These are phyloP conservation scores for Oryza officinalis DNA, from an alignment of 176 grass and related monocot genomes.

Conservation along the genomic window DNA sequence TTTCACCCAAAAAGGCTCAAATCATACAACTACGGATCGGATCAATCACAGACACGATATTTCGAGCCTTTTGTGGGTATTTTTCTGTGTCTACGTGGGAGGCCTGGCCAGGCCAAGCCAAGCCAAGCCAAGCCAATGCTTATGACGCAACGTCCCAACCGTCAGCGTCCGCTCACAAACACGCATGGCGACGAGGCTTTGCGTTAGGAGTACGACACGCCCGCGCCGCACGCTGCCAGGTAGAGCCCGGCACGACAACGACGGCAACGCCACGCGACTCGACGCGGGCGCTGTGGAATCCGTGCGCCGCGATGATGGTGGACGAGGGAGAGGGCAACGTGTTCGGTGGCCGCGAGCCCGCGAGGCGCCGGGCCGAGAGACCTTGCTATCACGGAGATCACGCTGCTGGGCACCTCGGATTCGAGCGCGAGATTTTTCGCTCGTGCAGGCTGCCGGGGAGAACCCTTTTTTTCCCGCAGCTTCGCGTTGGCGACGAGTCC, in stretches of 20 bases:
- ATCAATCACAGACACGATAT: conserved; percentile 23
- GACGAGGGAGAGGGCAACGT: background rate
- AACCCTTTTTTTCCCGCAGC: background rate
- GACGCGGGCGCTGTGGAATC: background rate
- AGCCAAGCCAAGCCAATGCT: background rate
- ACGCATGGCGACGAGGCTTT: background rate
- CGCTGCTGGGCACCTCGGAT: conserved; percentile 30
- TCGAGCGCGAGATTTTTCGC: conserved; percentile 33
- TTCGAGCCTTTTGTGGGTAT: background rate
- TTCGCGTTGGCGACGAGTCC: background rate
- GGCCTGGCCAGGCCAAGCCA: background rate
- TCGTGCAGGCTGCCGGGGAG: background rate
- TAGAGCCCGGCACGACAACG: background rate
- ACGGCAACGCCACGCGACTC: background rate
- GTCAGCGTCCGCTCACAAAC: background rate
- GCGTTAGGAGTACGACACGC: background rate
- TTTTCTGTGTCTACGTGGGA: background rate
- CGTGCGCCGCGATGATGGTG: background rate
- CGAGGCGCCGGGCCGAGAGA: background rate
- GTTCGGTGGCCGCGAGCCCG: background rate
- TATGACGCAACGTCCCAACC: background rate
- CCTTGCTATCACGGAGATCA: background rate
- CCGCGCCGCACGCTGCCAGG: background rate
- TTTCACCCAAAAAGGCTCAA: background rate
- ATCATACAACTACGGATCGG: background rate